A percentile compares a stretch with the other conserved stretches of the same genome.
These are phyloP conservation scores for Dipsacomyces acuminosporus DNA, from an alignment of 371 early-diverging fungal genomes.

Conservation along the genomic window DNA sequence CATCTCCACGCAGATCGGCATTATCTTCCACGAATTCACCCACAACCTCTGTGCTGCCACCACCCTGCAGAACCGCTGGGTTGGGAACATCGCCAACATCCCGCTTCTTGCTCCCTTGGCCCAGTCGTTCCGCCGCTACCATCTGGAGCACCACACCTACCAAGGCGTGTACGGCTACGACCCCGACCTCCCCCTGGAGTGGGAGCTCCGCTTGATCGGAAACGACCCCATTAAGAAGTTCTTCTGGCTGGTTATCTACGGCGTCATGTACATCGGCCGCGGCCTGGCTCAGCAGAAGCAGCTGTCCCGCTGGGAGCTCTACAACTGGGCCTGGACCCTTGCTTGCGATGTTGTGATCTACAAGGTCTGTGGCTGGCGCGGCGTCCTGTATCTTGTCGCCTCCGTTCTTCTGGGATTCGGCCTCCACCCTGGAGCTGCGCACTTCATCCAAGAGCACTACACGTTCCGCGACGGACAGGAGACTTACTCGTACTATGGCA, in stretches of 20 bases:
- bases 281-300: slow-evolving; percentile 73
- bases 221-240: slow-evolving; percentile 71
- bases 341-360: slow-evolving; percentile 56
- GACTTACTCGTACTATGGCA: slow-evolving; percentile 96
- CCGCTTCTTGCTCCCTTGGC: slow-evolving; percentile 77
- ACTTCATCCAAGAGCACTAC: slow-evolving; percentile 97
- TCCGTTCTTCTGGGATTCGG: slow-evolving; percentile 87
- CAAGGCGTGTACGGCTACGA: slow-evolving; percentile 94
- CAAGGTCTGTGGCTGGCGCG: slow-evolving; percentile 60
- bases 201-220: slow-evolving; percentile 76
- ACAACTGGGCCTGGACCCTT: slow-evolving; percentile 69
- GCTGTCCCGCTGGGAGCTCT: slow-evolving; percentile 72
- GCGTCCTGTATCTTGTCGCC: slow-evolving; percentile 67
- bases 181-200: slow-evolving; percentile 88
- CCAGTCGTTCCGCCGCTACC: slow-evolving; percentile 86
- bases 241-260: slow-evolving; percentile 81
- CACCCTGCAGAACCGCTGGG: slow-evolving; percentile 70
- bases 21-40: slow-evolving; percentile 88
- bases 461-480: slow-evolving; percentile 93
- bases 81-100: slow-evolving; percentile 81
- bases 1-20: slow-evolving; percentile 68
- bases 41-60: slow-evolving; percentile 73
- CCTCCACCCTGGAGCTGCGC: slow-evolving; percentile 93
- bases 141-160: slow-evolving; percentile 94
- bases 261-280: slow-evolving; percentile 85